Evolutionary conservation across 805 yeast genomes (phyloP).

Genomic region (Zygotorulaspora florentina): DNA sequence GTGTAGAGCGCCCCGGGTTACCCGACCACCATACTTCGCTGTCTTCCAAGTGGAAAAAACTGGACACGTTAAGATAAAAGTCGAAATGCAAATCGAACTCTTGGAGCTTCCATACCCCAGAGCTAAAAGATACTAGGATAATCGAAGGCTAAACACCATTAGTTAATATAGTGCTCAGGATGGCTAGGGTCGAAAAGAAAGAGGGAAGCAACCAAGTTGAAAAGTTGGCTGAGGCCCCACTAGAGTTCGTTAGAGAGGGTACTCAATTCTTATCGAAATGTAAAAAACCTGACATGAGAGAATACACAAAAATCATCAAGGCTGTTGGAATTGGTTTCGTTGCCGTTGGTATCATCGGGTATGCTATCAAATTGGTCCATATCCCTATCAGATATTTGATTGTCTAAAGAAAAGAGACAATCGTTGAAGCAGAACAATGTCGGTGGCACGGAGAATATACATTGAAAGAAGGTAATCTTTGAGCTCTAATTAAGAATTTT

Average conservation of each 20-base stretch:
- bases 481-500: background rate
- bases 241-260: slow-evolving; percentile 89
- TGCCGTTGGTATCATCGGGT: slow-evolving; percentile 97
- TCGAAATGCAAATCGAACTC: too few relatives aligned
- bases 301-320: slow-evolving; percentile 80
- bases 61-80: too few relatives aligned
- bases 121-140: too few relatives aligned
- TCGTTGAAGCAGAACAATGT: background rate
- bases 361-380: slow-evolving; percentile 88
- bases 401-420: slow-evolving; percentile 46
- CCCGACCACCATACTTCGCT: too few relatives aligned
- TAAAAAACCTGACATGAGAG: slow-evolving; percentile 87
- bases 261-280: slow-evolving; percentile 83
- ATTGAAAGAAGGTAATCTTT: slow-evolving; percentile 1
- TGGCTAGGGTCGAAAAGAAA: slow-evolving; percentile 30
- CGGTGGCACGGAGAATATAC: background rate
- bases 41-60: too few relatives aligned
- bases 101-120: too few relatives aligned
- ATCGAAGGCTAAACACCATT: too few relatives aligned
- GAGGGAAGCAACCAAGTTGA: slow-evolving; percentile 40
- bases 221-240: slow-evolving; percentile 79
- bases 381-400: slow-evolving; percentile 95
- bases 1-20: too few relatives aligned
- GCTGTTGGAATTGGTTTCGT: slow-evolving; percentile 96
- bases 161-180: slow-evolving; percentile 1